phyloP scores from a whole-genome alignment of 768 basidiomycete species.

The Boletus tomentosulus region DNA sequence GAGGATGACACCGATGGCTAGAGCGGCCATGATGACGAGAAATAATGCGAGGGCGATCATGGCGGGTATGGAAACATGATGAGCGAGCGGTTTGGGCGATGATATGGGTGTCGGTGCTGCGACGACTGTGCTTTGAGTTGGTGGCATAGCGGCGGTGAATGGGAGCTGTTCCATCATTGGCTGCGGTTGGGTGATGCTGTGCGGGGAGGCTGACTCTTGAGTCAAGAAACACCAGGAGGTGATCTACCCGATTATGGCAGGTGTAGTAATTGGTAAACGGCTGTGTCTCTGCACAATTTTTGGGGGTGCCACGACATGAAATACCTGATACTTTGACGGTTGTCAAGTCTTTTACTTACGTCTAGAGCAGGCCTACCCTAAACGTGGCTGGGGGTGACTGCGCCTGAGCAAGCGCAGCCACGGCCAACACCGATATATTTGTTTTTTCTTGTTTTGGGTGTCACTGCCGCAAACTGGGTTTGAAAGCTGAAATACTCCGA shows the following conservation, averaged over 20 bases:
- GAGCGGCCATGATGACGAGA: slow-evolving; percentile 16
- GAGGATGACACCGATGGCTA: slow-evolving; percentile 19
- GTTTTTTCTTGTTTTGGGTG: slow-evolving; percentile 21
- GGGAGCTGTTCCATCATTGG: not conserved
- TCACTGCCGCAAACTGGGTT: slow-evolving; percentile 15
- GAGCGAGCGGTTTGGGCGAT: not conserved
- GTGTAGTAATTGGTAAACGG: slow-evolving; percentile 1
- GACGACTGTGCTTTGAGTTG: slow-evolving; percentile 5
- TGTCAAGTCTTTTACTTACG: not conserved
- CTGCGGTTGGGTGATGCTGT: not conserved
- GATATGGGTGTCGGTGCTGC: not conserved
- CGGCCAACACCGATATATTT: not conserved
- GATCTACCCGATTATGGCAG: slow-evolving; percentile 14
- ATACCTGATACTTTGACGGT: not conserved
- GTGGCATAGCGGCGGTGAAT: slow-evolving; percentile 13
- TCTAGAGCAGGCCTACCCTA: not conserved
- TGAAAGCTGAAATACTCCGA: slow-evolving; percentile 26
- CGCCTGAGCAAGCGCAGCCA: not conserved
- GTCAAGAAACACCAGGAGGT: not conserved
- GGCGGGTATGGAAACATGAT: slow-evolving; percentile 15
- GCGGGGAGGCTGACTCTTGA: slow-evolving; percentile 13
- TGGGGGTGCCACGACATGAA: not conserved
- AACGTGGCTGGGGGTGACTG: not conserved
- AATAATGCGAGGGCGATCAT: slow-evolving; percentile 17
- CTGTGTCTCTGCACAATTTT: not conserved